Conservation (phyloP, 1,284 basidiomycete genomes). For the Kalmanozyma brasiliensis region DNA sequence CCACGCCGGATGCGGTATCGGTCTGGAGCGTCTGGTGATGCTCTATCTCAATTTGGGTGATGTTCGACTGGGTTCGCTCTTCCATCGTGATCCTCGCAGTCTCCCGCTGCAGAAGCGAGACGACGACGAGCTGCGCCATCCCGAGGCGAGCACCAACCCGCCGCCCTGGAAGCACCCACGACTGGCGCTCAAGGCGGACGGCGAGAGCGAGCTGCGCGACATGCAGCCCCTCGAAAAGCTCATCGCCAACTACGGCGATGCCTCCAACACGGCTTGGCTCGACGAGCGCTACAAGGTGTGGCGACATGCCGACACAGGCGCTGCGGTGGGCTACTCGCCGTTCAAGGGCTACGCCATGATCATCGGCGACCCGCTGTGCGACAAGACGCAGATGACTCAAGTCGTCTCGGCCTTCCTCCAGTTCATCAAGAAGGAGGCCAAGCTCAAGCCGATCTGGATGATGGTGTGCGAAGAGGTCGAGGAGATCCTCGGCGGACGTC, state of each 20-base stretch:
- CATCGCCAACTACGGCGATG: constrained; percentile 73
- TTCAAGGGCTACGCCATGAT: constrained; percentile 70
- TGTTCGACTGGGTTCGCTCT: constrained; percentile 63
- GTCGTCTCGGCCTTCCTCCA: constrained; percentile 71
- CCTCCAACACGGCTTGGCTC: constrained; percentile 73
- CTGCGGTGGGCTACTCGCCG: constrained; percentile 71
- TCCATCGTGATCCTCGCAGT: constrained; percentile 65
- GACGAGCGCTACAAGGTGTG: constrained; percentile 74
- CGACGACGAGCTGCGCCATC: constrained; percentile 55
- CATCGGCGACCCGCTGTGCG: constrained; percentile 73
- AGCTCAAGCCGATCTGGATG: constrained; percentile 73
- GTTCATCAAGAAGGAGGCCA: constrained; percentile 68
- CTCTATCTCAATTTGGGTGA: constrained; percentile 66
- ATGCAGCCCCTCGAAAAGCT: constrained; percentile 69
- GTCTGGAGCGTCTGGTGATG: constrained; percentile 65
- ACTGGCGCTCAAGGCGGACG: constrained; percentile 25
- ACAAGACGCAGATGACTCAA: constrained; percentile 69
- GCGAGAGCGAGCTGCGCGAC: constrained; percentile 46
- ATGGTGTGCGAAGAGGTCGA: constrained; percentile 71
- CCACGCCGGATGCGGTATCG: constrained; percentile 67
- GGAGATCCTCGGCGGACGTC: constrained; percentile 70
- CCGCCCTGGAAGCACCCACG: constrained; percentile 54
- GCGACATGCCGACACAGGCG: constrained; percentile 71
- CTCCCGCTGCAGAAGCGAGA: constrained; percentile 46
- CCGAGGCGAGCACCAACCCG: constrained; percentile 61